Percentiles rank a stretch among this genome's conserved stretches.
Evolutionary conservation across 176 grass and related monocot genomes (phyloP).

Genomic region (Aegilops umbellulata): DNA sequence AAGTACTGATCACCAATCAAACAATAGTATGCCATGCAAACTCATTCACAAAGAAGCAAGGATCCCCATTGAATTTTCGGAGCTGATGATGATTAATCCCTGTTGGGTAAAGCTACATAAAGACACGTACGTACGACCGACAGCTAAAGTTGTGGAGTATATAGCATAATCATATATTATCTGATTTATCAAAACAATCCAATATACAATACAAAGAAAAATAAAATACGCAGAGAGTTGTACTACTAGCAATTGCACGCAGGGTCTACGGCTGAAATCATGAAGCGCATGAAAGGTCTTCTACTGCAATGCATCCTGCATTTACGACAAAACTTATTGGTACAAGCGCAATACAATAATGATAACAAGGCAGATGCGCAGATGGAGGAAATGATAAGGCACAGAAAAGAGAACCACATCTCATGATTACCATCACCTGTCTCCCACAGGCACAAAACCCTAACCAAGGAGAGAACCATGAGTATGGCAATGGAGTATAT

Average conservation of each 20-base stretch:
- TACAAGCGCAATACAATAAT: constrained; percentile 16
- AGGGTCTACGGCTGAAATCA: constrained; percentile 37
- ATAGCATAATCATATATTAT: no score
- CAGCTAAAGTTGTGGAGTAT: constrained; percentile 4
- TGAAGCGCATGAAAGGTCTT: constrained; percentile 42
- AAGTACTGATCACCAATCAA: background rate
- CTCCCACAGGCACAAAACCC: constrained; percentile 40
- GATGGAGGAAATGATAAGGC: constrained; percentile 29
- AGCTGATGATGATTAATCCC: constrained; percentile 5
- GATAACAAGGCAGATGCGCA: background rate
- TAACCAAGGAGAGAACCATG: constrained; percentile 29
- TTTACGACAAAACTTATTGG: constrained; percentile 31
- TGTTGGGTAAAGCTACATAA: constrained; percentile 8
- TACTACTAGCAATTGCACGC: background rate
- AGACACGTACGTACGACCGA: background rate
- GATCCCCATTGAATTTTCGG: background rate
- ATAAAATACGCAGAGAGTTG: constrained; percentile 31
- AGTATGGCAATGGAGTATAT: background rate
- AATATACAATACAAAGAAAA: constrained; percentile 11
- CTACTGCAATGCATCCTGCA: constrained; percentile 18
- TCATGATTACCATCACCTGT: constrained; percentile 42
- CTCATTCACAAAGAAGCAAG: background rate
- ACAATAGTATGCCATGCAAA: background rate
- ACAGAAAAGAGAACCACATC: constrained; percentile 30
- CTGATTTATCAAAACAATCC: background rate